Evolutionary conservation across 2,329 filamentous ascomycete genomes (phyloP), one percentile per base, ranked within the genome.

Genomic region (Fusarium subglutinans): DNA sequence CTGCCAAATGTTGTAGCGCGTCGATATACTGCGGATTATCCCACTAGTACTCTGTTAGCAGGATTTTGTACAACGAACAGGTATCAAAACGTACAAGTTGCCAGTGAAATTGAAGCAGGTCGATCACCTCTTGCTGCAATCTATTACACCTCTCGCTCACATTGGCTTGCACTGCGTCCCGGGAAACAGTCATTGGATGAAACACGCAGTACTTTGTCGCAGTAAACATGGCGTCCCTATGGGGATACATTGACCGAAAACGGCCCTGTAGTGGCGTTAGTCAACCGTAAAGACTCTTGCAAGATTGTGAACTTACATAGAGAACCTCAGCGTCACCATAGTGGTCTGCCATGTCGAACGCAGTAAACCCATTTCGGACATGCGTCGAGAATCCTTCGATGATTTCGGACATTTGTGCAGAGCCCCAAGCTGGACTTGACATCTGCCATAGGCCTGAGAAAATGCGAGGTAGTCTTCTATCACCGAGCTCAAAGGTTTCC

Each of bases 41-140:
- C 57, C 57, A 48, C 45, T 48, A 2, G 3, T 48, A 1, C 5
- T n/a, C 4, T 30, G 45, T 48, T 1, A 48, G 26, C 2, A 30
- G 5, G 3, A 8, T 17, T 0, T 22, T 2, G 2, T 15, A 12
- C 2, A 7, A 8, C 13, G 3, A 15, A 20, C 7, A 0, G 6
- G 2, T 1, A 24, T 26, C 8, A 11, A 2, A 17, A 41, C 45
- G 4, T 26, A 35, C 45, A 33, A 60, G 12, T 26, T 60, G 57
- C 57, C 57, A 60, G 3, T 60, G 57, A 1, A 60, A 60, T 4
- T 60, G 57, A 12, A 60, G 45, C 5, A 60, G n/a, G 6, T 60
- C 57, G 2, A 60, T 41, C 6, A 54, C 45, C 5, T 60, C 35
- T 33, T 60, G 57, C 22, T 60, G 57, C 2, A 60, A 20, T n/a